A percentile compares a stretch with the other conserved stretches of the same genome.
These are phyloP conservation scores for Myxozyma lipomycoides DNA, from an alignment of 805 yeast species.

Conservation along the genomic window DNA sequence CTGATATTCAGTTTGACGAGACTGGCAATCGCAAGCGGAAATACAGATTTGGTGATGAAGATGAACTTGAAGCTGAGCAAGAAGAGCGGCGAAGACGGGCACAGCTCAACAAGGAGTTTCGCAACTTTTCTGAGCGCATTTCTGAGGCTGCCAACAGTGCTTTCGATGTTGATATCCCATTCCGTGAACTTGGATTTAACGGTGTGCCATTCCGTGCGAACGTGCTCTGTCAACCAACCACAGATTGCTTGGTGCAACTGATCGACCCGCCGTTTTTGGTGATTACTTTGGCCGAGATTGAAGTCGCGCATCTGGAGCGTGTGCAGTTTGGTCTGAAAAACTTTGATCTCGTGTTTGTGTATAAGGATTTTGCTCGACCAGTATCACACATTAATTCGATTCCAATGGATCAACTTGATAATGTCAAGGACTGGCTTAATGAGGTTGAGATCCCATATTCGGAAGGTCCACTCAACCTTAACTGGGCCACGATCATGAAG, in stretches of 20 bases:
- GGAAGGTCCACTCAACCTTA: conserved; percentile 92
- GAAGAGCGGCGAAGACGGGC: conserved; percentile 93
- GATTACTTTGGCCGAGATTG: conserved; percentile 85
- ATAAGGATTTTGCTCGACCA: conserved; percentile 81
- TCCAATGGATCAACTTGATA: conserved; percentile 87
- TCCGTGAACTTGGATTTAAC: conserved; percentile 91
- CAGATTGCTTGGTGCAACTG: conserved; percentile 92
- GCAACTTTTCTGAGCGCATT: conserved; percentile 81
- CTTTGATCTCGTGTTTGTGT: conserved; percentile 94
- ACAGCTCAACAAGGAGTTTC: conserved; percentile 86
- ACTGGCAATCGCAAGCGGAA: conserved; percentile 90
- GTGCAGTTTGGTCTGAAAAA: conserved; percentile 95
- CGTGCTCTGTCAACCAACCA: conserved; percentile 91
- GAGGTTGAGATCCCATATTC: conserved; percentile 94
- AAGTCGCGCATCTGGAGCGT: conserved; percentile 92
- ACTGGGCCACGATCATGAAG: conserved; percentile 94
- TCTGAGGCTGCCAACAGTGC: conserved; percentile 82
- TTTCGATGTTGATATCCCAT: conserved; percentile 87
- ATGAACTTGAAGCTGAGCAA: conserved; percentile 96
- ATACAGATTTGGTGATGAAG: conserved; percentile 92
- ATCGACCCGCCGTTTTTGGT: conserved; percentile 94
- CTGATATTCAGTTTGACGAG: conserved; percentile 94
- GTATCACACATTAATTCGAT: conserved; percentile 92
- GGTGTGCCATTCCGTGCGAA: conserved; percentile 97
- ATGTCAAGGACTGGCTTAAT: conserved; percentile 94